Percentiles rank a stretch among this genome's conserved stretches.
phyloP scores from a whole-genome alignment of 208 protist species.

The Leishmania tarentolae region DNA sequence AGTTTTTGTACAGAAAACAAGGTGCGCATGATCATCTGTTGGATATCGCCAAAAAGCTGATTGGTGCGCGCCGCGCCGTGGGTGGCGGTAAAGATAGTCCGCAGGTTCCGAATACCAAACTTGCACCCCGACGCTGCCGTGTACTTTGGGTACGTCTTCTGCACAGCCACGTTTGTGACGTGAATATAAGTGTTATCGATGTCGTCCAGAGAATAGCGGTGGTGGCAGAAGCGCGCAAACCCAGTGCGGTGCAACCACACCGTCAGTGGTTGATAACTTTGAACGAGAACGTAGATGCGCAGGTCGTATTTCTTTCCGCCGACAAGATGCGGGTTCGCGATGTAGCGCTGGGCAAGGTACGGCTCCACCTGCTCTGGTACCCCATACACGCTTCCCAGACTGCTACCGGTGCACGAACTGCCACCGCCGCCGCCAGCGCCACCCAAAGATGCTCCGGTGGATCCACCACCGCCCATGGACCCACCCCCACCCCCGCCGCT shows the following conservation, averaged over 20 bases:
- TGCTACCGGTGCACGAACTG: conserved; percentile 3
- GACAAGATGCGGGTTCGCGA: conserved; percentile 90
- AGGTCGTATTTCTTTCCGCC: conserved; percentile 95
- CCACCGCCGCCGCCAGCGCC: neutral
- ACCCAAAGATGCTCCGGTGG: conserved; percentile 1
- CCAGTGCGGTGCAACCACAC: conserved; percentile 93
- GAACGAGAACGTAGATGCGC: conserved; percentile 92
- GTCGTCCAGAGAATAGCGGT: conserved; percentile 90
- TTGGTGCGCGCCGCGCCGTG: conserved; percentile 83
- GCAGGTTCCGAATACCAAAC: conserved; percentile 84
- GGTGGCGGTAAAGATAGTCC: conserved; percentile 82
- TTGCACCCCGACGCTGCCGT: conserved; percentile 80
- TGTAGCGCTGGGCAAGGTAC: conserved; percentile 91
- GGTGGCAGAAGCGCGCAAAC: conserved; percentile 93
- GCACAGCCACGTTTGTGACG: conserved; percentile 97
- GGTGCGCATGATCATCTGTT: conserved; percentile 90
- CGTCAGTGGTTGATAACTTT: conserved; percentile 82
- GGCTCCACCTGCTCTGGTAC: conserved; percentile 68
- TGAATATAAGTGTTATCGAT: conserved; percentile 95
- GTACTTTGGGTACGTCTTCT: conserved; percentile 95
- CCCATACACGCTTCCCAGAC: conserved; percentile 28
- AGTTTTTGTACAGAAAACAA: conserved; percentile 81
- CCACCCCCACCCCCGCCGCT: conserved; percentile 15
- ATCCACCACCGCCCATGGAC: neutral
- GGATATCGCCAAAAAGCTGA: conserved; percentile 93